A percentile compares a stretch with the other conserved stretches of the same genome.
These are phyloP conservation scores for Stagonosporopsis chrysanthemi DNA, from an alignment of 2,329 filamentous ascomycete genomes.

Conservation along the genomic window DNA sequence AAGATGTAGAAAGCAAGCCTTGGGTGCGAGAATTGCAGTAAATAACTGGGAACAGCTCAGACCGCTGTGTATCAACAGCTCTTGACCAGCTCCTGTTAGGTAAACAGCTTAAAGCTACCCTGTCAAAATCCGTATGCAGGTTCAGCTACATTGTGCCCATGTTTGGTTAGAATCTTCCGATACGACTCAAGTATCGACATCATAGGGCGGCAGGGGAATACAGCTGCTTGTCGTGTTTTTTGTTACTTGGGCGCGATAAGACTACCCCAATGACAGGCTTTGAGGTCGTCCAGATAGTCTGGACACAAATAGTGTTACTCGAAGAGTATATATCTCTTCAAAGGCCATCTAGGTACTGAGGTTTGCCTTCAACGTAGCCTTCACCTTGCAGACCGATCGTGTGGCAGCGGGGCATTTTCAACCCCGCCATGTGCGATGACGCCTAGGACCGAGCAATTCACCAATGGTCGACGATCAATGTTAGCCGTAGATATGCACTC, in stretches of 20 bases:
- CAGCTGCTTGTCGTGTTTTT: not conserved
- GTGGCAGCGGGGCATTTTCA: conserved; percentile 18
- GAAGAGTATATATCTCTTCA: not conserved
- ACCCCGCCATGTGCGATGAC: conserved; percentile 43
- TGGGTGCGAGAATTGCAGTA: conserved; percentile 24
- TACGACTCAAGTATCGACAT: conserved; percentile 19
- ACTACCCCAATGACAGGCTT: not conserved
- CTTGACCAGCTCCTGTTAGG: conserved; percentile 44
- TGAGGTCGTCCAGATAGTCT: not conserved
- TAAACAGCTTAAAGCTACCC: conserved; percentile 45
- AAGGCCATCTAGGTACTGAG: conserved; percentile 14
- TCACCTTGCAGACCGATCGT: not conserved
- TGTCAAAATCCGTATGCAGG: conserved; percentile 33
- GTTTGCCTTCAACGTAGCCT: not conserved
- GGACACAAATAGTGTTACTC: too few relatives aligned
- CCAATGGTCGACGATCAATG: conserved; percentile 30
- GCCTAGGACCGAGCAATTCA: conserved; percentile 18
- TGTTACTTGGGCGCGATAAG: not conserved
- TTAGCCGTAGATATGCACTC: conserved; percentile 36
- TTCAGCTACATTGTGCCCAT: conserved; percentile 24
- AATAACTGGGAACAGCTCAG: conserved; percentile 27
- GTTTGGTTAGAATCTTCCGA: conserved; percentile 31
- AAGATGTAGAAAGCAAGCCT: conserved; percentile 2
- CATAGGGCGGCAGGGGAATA: conserved; percentile 4
- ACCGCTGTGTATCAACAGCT: conserved; percentile 32